Conservation (phyloP, 2,329 filamentous ascomycete genomes). For the Colletotrichum lupini region DNA sequence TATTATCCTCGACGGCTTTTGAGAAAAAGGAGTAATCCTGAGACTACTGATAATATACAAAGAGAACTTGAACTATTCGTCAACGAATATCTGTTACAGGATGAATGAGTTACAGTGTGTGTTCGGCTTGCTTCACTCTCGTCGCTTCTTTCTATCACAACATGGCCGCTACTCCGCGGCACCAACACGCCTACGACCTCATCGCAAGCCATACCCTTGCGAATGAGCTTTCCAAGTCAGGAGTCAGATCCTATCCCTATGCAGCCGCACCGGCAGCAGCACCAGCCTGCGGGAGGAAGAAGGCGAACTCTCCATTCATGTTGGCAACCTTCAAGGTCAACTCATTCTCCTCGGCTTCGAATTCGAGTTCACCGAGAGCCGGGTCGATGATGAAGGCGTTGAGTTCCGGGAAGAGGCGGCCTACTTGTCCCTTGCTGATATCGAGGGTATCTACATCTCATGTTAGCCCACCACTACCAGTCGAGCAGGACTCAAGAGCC, state of each 20-base stretch:
- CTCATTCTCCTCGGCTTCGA: conserved; percentile 55
- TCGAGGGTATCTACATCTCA: conserved; percentile 43
- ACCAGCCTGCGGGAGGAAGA: conserved; percentile 45
- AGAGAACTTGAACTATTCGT: too few relatives aligned
- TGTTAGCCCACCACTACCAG: neutral
- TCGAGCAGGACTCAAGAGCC: neutral
- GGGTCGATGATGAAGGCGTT: conserved; percentile 49
- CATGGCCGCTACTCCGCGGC: too few relatives aligned
- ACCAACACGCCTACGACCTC: too few relatives aligned
- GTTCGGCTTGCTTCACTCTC: too few relatives aligned
- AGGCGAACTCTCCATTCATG: conserved; percentile 47
- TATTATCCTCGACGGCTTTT: too few relatives aligned
- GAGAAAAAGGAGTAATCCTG: too few relatives aligned
- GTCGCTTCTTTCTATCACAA: too few relatives aligned
- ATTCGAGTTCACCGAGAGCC: conserved; percentile 52
- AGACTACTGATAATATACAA: too few relatives aligned
- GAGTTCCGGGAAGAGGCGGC: conserved; percentile 47
- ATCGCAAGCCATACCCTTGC: too few relatives aligned
- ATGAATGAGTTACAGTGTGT: too few relatives aligned
- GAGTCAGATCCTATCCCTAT: neutral
- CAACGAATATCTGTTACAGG: too few relatives aligned
- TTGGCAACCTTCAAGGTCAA: conserved; percentile 44
- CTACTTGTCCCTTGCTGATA: conserved; percentile 49
- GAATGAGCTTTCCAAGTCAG: too few relatives aligned
- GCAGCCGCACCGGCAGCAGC: neutral